Conservation (phyloP, 2,329 filamentous ascomycete species). For the Malbranchea cinnamomea region DNA sequence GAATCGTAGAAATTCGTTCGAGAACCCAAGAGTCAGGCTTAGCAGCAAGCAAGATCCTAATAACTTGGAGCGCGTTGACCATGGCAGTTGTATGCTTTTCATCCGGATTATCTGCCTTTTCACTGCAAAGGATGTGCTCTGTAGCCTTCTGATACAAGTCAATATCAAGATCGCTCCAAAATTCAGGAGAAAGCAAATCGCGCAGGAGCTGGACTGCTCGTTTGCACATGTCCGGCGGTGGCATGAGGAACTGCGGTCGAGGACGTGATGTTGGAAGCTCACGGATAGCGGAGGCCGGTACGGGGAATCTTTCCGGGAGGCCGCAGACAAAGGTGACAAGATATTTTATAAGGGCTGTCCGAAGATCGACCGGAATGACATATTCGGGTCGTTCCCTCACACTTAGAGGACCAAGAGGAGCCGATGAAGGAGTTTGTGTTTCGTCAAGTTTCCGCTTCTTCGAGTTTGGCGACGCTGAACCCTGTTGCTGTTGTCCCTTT, state of each 20-base stretch:
- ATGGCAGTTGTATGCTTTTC: conserved; percentile 76
- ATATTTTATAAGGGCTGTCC: conserved; percentile 81
- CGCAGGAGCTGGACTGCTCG: conserved; percentile 70
- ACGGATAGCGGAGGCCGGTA: conserved; percentile 54
- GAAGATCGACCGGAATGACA: conserved; percentile 48
- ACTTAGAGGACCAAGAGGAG: conserved; percentile 34
- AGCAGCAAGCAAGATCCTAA: conserved; percentile 76
- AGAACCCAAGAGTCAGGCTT: conserved; percentile 86
- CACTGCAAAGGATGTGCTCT: conserved; percentile 67
- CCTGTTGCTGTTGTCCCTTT: conserved; percentile 27
- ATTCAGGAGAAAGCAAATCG: conserved; percentile 69
- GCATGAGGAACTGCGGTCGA: conserved; percentile 36
- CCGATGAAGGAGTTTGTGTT: conserved; percentile 39
- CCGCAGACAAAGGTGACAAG: conserved; percentile 89
- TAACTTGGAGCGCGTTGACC: conserved; percentile 83
- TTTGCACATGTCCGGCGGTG: conserved; percentile 67
- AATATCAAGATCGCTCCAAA: conserved; percentile 84
- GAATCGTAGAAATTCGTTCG: conserved; percentile 58
- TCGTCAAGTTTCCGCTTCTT: conserved; percentile 66
- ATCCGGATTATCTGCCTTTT: conserved; percentile 69
- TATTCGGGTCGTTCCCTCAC: conserved; percentile 46
- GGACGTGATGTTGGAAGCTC: conserved; percentile 34
- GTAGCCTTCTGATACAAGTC: conserved; percentile 85
- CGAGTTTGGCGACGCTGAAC: conserved; percentile 55
- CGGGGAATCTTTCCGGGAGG: conserved; percentile 68